Conservation (phyloP, 345 rosid genomes). For the Citrus mangshanensis region DNA sequence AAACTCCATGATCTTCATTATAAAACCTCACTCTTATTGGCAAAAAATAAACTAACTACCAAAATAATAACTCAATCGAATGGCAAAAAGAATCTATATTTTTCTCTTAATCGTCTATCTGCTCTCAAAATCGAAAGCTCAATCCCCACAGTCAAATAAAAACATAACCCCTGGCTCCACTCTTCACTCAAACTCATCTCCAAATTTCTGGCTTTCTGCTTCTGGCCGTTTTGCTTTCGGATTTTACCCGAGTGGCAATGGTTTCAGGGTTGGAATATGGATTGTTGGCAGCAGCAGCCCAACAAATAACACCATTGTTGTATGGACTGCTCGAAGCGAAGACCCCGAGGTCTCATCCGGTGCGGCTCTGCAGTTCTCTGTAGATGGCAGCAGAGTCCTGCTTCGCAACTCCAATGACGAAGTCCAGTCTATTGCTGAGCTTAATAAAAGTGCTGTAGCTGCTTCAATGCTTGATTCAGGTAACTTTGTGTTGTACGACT, state of each 20-base stretch:
- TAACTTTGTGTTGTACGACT: not conserved
- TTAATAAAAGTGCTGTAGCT: not conserved
- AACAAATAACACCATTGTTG: not conserved
- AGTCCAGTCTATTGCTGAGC: not conserved
- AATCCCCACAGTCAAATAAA: not conserved
- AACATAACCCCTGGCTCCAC: conserved; percentile 1
- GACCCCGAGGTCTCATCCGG: not conserved
- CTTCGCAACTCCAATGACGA: not conserved
- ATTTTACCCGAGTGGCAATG: not conserved
- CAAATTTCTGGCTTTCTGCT: not conserved
- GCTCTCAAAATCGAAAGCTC: not conserved
- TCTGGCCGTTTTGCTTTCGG: too few relatives aligned
- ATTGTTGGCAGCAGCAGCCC: not conserved
- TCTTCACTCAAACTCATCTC: not conserved
- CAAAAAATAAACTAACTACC: too few relatives aligned
- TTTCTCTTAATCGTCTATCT: not conserved
- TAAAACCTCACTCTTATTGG: too few relatives aligned
- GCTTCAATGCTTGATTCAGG: conserved; percentile 11
- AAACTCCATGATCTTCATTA: too few relatives aligned
- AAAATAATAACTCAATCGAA: not conserved
- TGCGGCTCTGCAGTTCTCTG: not conserved
- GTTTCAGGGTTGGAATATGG: conserved; percentile 6
- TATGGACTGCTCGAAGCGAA: not conserved
- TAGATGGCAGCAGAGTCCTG: too few relatives aligned
- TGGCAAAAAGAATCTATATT: too few relatives aligned